Conservation (phyloP, 2,329 filamentous ascomycete species). For the Curvularia eragrostidis region DNA sequence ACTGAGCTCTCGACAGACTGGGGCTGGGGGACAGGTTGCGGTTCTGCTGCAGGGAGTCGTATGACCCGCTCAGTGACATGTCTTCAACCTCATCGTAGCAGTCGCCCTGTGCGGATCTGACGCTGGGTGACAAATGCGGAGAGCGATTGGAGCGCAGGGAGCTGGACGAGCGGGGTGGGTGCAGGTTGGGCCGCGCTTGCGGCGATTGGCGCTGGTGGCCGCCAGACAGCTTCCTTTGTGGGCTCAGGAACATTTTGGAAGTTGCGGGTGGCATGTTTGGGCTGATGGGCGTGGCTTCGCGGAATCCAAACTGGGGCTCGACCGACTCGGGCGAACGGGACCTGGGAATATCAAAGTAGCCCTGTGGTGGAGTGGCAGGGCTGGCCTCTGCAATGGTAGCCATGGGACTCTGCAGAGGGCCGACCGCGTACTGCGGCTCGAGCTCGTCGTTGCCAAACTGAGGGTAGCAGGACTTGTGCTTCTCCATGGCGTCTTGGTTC, state of each 20-base stretch:
- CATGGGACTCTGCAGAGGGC: slow-evolving; percentile 42
- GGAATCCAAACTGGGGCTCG: slow-evolving; percentile 51
- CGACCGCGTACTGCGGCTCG: slow-evolving; percentile 34
- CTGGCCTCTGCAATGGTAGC: slow-evolving; percentile 46
- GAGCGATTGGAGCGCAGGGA: slow-evolving; percentile 41
- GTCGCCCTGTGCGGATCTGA: slow-evolving; percentile 54
- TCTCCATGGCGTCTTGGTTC: slow-evolving; percentile 38
- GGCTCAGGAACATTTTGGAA: slow-evolving; percentile 45
- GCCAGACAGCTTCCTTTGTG: slow-evolving; percentile 50
- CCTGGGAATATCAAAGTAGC: slow-evolving; percentile 57
- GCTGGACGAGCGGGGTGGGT: slow-evolving; percentile 51
- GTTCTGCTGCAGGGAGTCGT: slow-evolving; percentile 67
- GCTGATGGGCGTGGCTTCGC: slow-evolving; percentile 53
- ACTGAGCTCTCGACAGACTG: slow-evolving; percentile 64
- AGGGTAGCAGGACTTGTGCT: slow-evolving; percentile 49
- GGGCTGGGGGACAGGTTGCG: slow-evolving; percentile 81
- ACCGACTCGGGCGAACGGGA: slow-evolving; percentile 55
- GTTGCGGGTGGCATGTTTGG: slow-evolving; percentile 43
- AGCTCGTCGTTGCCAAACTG: slow-evolving; percentile 42
- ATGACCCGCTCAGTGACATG: slow-evolving; percentile 62
- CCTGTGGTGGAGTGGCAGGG: slow-evolving; percentile 33
- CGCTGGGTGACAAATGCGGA: slow-evolving; percentile 52
- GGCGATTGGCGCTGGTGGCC: slow-evolving; percentile 42
- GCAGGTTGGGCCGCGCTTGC: slow-evolving; percentile 41
- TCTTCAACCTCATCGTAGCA: slow-evolving; percentile 75